A percentile compares a stretch with the other conserved stretches of the same genome.
phyloP scores from a whole-genome alignment of 2,329 filamentous ascomycete species.

The Emergomyces africanus region DNA sequence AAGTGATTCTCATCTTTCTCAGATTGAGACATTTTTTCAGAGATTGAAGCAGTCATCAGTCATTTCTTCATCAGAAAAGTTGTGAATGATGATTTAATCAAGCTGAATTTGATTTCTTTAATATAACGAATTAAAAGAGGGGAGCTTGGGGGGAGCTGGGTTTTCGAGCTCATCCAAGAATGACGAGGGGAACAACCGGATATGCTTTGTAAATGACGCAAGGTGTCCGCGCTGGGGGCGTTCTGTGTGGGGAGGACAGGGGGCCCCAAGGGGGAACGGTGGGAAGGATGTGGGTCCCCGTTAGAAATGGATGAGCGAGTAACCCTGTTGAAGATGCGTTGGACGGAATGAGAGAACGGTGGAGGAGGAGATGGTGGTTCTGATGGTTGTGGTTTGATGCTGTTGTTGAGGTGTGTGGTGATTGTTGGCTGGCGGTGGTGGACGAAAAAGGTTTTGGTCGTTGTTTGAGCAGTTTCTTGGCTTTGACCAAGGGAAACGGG shows the following conservation, averaged over 20 bases:
- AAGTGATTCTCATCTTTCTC: too few species aligned
- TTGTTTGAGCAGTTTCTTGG: too few species aligned
- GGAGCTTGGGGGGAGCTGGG: background rate
- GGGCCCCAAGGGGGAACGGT: background rate
- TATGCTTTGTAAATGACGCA: slow-evolving; percentile 1
- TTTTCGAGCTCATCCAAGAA: background rate
- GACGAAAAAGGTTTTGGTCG: too few species aligned
- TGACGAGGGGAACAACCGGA: background rate
- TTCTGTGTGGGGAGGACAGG: background rate
- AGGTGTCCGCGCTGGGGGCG: background rate
- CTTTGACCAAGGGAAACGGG: too few species aligned
- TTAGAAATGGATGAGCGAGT: background rate
- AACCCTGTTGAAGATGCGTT: background rate
- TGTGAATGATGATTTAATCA: too few species aligned
- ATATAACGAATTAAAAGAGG: background rate
- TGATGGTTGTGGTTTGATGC: background rate
- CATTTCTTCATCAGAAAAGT: too few species aligned
- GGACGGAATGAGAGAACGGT: background rate
- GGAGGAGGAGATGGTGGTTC: background rate
- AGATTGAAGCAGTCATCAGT: too few species aligned
- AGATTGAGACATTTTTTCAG: too few species aligned
- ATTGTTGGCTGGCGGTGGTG: too few species aligned
- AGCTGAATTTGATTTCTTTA: too few species aligned
- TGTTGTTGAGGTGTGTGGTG: background rate
- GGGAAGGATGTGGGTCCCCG: background rate